Base-by-base conservation (phyloP, 305 asterid species). In the Monarda citriodora region DNA sequence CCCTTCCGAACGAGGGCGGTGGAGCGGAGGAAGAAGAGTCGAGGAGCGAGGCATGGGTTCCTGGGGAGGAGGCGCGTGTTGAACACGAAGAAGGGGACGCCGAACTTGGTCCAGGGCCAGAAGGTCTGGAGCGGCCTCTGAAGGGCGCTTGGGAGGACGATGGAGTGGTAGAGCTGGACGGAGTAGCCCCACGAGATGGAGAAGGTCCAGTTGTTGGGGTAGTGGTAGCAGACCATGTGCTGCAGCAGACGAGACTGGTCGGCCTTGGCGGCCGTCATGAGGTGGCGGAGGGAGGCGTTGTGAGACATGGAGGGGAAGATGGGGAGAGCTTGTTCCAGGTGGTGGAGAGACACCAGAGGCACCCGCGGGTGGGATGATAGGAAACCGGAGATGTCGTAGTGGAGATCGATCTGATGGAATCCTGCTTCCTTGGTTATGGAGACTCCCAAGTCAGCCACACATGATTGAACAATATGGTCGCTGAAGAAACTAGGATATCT, bases 131-230 rank as follows among this genome's bases (percentile, higher is more conserved):
- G 57, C 5, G 79, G 79, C 60, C 38, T 64, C 51, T 60, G 72
- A 29, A 77, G 68, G 1, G 58, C 16, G 64, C 82, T 77, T 17
- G 72, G 77, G 11, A 53, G 61, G 34, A 73, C 21, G 22, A 64
- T 56, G 36, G 77, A 23, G 56, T 73, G 72, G 23, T 77, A 73
- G 20, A 77, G 3, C 18, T 77, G 74, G 51, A 77, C 46, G 3
- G 74, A 56, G 37, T 73, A 77, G 18, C 74, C 82, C 71, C 78
- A 73, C 9, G 82, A 70, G 32, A 77, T 53, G 3, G 79, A 67
- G 65, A 77, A 55, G 3, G 72, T 66, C 82, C 82, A 77, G 56
- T 64, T 70, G 7, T 56, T 52, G 0, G 71, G 70, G 29, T 60
- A 53, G 70, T 69, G 40, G 15, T 73, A 69, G 72, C 82, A 73